Evolutionary conservation across 2,329 filamentous ascomycete genomes (phyloP), one percentile per base, ranked within the genome.

Genomic region (Epichloe sp.): DNA sequence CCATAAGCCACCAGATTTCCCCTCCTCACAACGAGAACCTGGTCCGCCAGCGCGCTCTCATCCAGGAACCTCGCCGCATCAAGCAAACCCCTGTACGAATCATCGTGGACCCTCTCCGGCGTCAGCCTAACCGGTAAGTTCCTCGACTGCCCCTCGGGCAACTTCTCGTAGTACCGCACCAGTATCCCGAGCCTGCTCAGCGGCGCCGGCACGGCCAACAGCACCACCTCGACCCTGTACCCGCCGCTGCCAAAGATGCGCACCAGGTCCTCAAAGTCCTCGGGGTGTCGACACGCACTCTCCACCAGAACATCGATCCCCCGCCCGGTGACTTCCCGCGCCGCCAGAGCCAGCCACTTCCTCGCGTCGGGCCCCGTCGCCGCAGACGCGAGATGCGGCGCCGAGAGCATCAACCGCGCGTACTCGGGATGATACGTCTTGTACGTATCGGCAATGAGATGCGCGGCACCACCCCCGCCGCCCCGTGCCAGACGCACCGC

Each of bases 361-460:
- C 72, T 67, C 3, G 72, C 72, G 55, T 72, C 70, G 38, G 60
- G 59, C 3, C 66, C 62, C 3, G 70, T 67, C 5, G 69, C 69
- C 0, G 65, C 58, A 3, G 67, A 68, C 3, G 72, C 69, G 17
- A 70, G 60, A 2, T 60, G 54, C 4, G 68, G 65, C 14, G 58
- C 53, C 2, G 56, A 57, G 17, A 60, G 54, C 5, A 68, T 54
- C 26, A 71, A 61, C 3, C 49, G n/a, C 14, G 55, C 34, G 59
- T 72, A 73, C 17, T 62, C 53, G 0, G 72, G 72, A 59, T 75
- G 72, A 61, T 73, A 69, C 4, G 67, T 66, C 57, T 75, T 75
- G 67, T 72, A 74, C 21, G 69, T 70, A 64, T 75, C 72, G 50
- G 72, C 71, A 51, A 75, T 69, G 55, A 75, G 66, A 61, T 75